Base-by-base conservation (phyloP, 305 asterid species). In the Solanum hybrid region DNA sequence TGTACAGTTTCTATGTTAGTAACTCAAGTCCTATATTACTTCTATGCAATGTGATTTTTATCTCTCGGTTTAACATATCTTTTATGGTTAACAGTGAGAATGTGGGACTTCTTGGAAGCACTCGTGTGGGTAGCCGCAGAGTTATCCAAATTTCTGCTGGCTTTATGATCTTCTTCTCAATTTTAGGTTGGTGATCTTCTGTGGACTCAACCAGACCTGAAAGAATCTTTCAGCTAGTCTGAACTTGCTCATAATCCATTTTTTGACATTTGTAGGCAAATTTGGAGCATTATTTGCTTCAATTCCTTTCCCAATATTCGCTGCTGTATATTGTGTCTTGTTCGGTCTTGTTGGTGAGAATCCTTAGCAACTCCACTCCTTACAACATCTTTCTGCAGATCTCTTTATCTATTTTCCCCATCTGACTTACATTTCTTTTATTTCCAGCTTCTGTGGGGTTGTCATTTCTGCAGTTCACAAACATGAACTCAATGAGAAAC, bases 401-500 rank as follows among this genome's bases (percentile, higher is more conserved):
- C 26, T n/a, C 22, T 86, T 19, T 5, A 29, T 26, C 85, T 10
- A 14, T 75, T 42, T 32, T 84, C 34, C 42, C 36, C 88, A 69
- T 32, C 79, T 87, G 64, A 90, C 36, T 36, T 26, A 32, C 76
- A 56, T 51, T 12, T 86, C 56, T 78, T 26, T 9, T 35, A 42
- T 19, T 93, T 90, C 37, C 96, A 98, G 99, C 99, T 93, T 94
- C 99, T 1, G 95, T 95, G 89, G 99, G 99, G 80, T 89, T 98
- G 90, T 98, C 99, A 24, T 98, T 96, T 87, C 78, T 98, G 89
- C 99, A 98, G 91, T 98, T 98, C 93, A 96, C 99, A 45, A 96
- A 96, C 96, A 96, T 96, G 99, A 96, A 98, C 92, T 98, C 98
- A 31, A 95, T 95, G 98, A 94, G 99, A 88, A 96, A 96, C 94